These are phyloP conservation scores for Gracilaria domingensis DNA, from an alignment of 23 red algal genomes.

Conservation along the genomic window DNA sequence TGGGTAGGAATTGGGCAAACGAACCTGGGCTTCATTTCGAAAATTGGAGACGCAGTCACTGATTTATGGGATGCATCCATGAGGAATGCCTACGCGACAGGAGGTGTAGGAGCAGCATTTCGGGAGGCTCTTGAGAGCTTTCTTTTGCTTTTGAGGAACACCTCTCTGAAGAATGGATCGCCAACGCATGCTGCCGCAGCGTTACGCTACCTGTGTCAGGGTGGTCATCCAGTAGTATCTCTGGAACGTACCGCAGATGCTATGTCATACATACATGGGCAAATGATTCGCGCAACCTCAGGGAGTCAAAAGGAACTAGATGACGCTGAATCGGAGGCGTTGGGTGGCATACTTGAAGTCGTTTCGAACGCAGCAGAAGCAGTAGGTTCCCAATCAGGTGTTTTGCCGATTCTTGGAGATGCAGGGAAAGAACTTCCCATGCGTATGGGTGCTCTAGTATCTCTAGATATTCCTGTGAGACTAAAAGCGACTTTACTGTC, in stretches of 20 bases:
- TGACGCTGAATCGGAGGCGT: conserved; percentile 34
- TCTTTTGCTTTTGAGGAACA: conserved; percentile 39
- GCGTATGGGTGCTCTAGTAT: conserved; percentile 50
- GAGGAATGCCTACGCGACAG: conserved; percentile 63
- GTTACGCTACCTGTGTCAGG: conserved; percentile 52
- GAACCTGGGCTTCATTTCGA: conserved; percentile 55
- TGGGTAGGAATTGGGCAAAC: conserved; percentile 66
- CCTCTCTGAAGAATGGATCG: conserved; percentile 41
- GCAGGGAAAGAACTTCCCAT: conserved; percentile 53
- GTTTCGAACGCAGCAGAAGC: conserved; percentile 61
- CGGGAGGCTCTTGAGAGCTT: conserved; percentile 59
- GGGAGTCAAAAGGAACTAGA: conserved; percentile 30
- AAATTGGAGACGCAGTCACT: conserved; percentile 68
- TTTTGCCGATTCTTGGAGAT: conserved; percentile 51
- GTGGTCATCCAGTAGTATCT: conserved; percentile 68
- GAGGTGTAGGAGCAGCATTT: conserved; percentile 65
- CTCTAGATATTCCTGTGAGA: conserved; percentile 29
- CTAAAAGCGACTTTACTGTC: conserved; percentile 44
- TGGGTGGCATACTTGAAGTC: conserved; percentile 49
- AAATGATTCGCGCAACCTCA: conserved; percentile 18
- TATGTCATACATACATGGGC: conserved; percentile 35
- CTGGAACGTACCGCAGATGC: conserved; percentile 53
- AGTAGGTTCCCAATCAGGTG: conserved; percentile 45
- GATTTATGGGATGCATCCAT: conserved; percentile 75
- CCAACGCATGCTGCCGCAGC: conserved; percentile 61